phyloP scores from a whole-genome alignment of 495 filamentous ascomycete genomes.

The Usnea hakonensis region DNA sequence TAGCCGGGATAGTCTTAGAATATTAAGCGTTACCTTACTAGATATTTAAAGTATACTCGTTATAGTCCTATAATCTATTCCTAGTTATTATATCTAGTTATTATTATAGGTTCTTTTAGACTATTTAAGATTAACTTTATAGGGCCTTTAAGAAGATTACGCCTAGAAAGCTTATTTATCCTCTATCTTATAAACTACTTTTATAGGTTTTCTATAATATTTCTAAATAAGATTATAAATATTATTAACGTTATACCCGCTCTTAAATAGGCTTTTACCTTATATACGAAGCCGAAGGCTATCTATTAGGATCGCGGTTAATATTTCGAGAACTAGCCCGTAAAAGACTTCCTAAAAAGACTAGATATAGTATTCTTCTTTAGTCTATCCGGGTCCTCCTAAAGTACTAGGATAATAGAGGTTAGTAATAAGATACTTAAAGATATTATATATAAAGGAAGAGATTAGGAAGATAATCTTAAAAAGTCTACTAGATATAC shows the following conservation, averaged over 20 bases:
- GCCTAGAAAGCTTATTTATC: not conserved
- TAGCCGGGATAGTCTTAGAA: not conserved
- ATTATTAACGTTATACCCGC: not conserved
- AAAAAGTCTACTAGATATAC: not conserved
- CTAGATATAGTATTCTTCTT: not conserved
- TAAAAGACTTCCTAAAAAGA: not conserved
- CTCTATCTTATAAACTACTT: not conserved
- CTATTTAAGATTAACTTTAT: not conserved
- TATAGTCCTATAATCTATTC: not conserved
- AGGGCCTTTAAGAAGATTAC: not conserved
- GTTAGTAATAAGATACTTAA: not conserved
- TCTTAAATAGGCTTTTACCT: not conserved
- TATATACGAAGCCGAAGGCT: not conserved
- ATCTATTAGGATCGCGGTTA: not conserved
- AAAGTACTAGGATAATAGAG: constrained; percentile 4
- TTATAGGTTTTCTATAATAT: not conserved
- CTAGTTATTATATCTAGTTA: not conserved
- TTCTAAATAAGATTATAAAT: not conserved
- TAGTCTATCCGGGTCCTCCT: not conserved
- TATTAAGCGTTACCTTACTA: not conserved
- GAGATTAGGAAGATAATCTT: constrained; percentile 1
- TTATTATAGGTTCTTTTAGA: not conserved
- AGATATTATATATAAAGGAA: not conserved
- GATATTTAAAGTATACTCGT: not conserved
- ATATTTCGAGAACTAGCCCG: not conserved